Evolutionary conservation across 164 flowering plant species (phyloP), one percentile per base, ranked within the genome.

Genomic region (Chloranthus sessilifolius): DNA sequence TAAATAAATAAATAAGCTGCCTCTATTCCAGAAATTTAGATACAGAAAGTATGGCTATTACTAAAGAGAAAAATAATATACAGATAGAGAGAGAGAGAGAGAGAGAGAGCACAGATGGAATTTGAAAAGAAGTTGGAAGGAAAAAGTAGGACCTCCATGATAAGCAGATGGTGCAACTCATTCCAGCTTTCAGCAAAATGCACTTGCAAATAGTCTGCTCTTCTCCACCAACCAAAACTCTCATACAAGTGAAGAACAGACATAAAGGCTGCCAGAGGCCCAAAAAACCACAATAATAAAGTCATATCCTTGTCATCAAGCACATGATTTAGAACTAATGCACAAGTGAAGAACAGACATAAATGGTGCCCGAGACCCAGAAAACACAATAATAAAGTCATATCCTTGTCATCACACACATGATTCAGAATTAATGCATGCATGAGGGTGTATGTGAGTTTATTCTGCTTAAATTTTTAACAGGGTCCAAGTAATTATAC

Each of bases 131-230:
- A n/a, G 6, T n/a, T 14, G 26, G 15, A 40, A 40, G 28, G 21
- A 25, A 64, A 49, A 23, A 50, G 23, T 34, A 47, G 44, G 70
- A 92, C 95, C 77, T 92, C 99, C 99, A 92, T 92, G 56, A 92
- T 92, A 54, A 92, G 95, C 63, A 92, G 71, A 73, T 92, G 99
- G 50, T 92, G 97, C 99, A 92, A 88, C 74, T 92, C 99, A 65
- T 88, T 88, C 95, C 96, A 88, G 77, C 95, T 92, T 75, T 92
- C 99, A 50, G 97, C 99, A 79, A 92, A 92, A 67, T 92, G 97
- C 48, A 92, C 96, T 77, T 88, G 81, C 62, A 92, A 59, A 66
- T 92, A 92, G 68, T 92, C 99, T 34, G 95, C 95, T 65, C 78
- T 74, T 75, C 96, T 77, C 95, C 99, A 92, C 99, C 99, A 88